Evolutionary conservation across 192 early-diverging fungal species (phyloP).

Genomic region (Coemansia sp.): DNA sequence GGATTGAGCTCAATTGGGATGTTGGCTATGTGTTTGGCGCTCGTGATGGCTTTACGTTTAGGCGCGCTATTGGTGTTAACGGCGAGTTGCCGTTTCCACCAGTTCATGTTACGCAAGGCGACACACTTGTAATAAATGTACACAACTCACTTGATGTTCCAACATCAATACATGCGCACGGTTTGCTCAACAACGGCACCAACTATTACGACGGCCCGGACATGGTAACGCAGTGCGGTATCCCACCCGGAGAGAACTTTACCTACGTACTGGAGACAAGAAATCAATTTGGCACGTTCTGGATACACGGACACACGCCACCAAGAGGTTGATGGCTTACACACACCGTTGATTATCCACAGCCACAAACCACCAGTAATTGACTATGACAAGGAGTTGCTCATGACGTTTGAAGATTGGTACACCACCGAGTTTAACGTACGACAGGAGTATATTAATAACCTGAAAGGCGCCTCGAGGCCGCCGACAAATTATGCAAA

Average conservation of each 20-base stretch:
- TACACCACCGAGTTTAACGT: slow-evolving; percentile 54
- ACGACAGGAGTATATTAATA: neutral
- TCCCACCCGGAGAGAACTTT: slow-evolving; percentile 61
- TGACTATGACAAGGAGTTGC: slow-evolving; percentile 62
- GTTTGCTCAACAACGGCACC: slow-evolving; percentile 67
- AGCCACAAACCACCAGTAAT: slow-evolving; percentile 29
- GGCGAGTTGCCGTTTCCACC: slow-evolving; percentile 25
- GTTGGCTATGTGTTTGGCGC: slow-evolving; percentile 62
- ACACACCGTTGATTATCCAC: slow-evolving; percentile 67
- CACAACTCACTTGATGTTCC: slow-evolving; percentile 58
- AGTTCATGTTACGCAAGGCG: slow-evolving; percentile 24
- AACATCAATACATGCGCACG: slow-evolving; percentile 72
- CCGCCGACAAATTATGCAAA: neutral
- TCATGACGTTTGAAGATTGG: slow-evolving; percentile 68
- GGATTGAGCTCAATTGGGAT: slow-evolving; percentile 57
- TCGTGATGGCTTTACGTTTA: slow-evolving; percentile 58
- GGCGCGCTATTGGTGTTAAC: slow-evolving; percentile 56
- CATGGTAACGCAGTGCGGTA: slow-evolving; percentile 69
- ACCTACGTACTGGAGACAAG: slow-evolving; percentile 65
- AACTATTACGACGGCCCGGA: slow-evolving; percentile 65
- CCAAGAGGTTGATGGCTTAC: slow-evolving; percentile 80
- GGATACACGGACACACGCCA: slow-evolving; percentile 73
- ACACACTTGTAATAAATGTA: slow-evolving; percentile 42
- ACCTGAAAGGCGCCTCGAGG: neutral
- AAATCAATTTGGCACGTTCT: slow-evolving; percentile 81